Evolutionary conservation across 768 basidiomycete genomes (phyloP), one percentile per base, ranked within the genome.

Genomic region (Amyloporia xantha): DNA sequence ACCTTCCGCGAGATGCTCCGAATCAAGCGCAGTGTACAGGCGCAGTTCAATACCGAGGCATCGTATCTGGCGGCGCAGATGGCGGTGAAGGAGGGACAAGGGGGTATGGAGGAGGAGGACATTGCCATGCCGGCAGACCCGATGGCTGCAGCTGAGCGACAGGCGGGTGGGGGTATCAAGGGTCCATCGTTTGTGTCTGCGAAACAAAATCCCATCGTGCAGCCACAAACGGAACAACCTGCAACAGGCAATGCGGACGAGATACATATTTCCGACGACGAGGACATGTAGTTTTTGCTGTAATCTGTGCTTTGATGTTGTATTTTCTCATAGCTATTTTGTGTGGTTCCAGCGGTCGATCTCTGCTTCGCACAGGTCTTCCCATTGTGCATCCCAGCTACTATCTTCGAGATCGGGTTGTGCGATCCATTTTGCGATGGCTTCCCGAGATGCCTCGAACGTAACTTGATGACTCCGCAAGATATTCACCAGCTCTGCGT

Each of bases 1-100:
- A 99, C 96, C 0, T 99, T 99, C 83, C 76, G 84, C 54, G 89
- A 91, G 70, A 91, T 91, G 88, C 65, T 92, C 50, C 83, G 94
- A 30, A 96, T 98, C 73, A 96, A 95, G 70, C 83, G 96, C 49
- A 93, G 94, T 58, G 96, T 99, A 13, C 96, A 99, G 68, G 93
- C 95, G 23, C 90, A 93, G 62, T 99, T 96, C 75, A 98, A 99
- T 66, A 99, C 96, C 2, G 95, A 97, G 67, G 88, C 86, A 40
- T 87, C 86, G 38, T 95, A 92, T 66, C 72, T 96, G 48, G 91
- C 91, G 6, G 94, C 94, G 10, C 91, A 96, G 68, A 86, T 93
- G 9, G 71, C 76, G 21, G 70, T 71, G 50, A 70, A 70, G 43
- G 60, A 69, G 13, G 71, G 70, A 24, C 77, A 77, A 43, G 71